Evolutionary conservation across 345 rosid species (phyloP).

Genomic region (Murraya koenigii): DNA sequence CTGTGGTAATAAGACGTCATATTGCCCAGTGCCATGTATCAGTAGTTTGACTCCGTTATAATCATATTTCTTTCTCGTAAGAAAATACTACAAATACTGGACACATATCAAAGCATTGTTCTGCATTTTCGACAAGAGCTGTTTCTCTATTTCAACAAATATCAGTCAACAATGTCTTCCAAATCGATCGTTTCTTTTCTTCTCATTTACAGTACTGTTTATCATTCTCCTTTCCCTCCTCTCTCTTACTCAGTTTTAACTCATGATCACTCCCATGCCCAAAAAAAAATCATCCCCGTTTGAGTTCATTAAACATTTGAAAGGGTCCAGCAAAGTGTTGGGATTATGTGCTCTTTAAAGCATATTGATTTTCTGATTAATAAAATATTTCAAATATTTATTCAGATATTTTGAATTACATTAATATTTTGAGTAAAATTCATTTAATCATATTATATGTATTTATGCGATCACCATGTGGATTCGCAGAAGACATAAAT

Average conservation of each 20-base stretch:
- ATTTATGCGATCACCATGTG: too few species aligned
- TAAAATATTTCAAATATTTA: too few species aligned
- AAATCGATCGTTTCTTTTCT: neutral
- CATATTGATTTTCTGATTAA: too few species aligned
- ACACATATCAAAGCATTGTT: neutral
- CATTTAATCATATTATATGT: too few species aligned
- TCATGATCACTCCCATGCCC: neutral
- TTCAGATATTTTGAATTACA: too few species aligned
- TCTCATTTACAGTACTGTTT: neutral
- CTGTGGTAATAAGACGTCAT: too few species aligned
- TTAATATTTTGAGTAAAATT: too few species aligned
- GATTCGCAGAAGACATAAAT: too few species aligned
- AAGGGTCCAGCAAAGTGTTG: too few species aligned
- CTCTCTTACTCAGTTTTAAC: neutral
- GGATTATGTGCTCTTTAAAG: too few species aligned
- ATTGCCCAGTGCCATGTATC: neutral
- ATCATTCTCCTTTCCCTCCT: neutral
- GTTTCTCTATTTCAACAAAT: too few species aligned
- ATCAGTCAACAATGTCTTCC: neutral
- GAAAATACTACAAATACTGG: neutral
- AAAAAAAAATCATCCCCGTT: slow-evolving; percentile 1
- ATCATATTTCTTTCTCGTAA: neutral
- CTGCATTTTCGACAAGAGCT: too few species aligned
- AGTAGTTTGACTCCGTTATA: neutral
- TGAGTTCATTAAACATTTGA: slow-evolving; percentile 26